Base-by-base conservation (phyloP, 495 filamentous ascomycete genomes). In the Aspergillus campestris region DNA sequence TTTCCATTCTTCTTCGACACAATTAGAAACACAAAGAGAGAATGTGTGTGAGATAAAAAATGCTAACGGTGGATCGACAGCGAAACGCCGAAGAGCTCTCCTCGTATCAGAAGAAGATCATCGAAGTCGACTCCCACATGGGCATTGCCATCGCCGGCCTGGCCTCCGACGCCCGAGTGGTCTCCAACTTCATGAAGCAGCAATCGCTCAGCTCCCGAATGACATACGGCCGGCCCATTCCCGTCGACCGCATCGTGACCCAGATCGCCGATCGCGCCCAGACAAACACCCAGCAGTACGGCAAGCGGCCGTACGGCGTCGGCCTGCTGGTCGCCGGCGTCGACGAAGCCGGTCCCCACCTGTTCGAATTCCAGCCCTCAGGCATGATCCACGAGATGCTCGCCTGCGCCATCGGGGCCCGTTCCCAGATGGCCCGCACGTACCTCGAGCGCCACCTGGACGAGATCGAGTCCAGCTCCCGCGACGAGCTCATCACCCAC, bases 101-200 rank as follows among this genome's bases (percentile, higher is more conserved):
- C 44, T 97, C 94, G 38, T 98, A 98, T 75, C 92, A 98, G 71
- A 96, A 95, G 78, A 98, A 98, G 75, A 81, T 98, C 60, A 96
- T 98, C 70, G 82, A 80, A 58, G 86, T 98, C 71, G 92, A 98
- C 69, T 82, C 86, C 56, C 94, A 98, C 71, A 84, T 92, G 58
- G 92, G 89, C 55, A 79, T 97, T 62, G 88, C 91, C 56, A 91
- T 98, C 62, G 92, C 92, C 57, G 92, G 92, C 50, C 87, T 98
- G 47, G 91, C 94, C 44, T 95, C 92, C 51, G 92, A 98, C 71
- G 94, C 92, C 64, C 90, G 92, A 55, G 92, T 98, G 59, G 89
- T 98, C 57, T 95, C 90, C 74, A 97, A 97, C 80, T 97, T 95
- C 78, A 96, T 98, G 92, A 96, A 96, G 73, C 88, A 94, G 70